These are phyloP conservation scores for Tulasnella sp. DNA, from an alignment of 768 basidiomycete genomes.

Conservation along the genomic window DNA sequence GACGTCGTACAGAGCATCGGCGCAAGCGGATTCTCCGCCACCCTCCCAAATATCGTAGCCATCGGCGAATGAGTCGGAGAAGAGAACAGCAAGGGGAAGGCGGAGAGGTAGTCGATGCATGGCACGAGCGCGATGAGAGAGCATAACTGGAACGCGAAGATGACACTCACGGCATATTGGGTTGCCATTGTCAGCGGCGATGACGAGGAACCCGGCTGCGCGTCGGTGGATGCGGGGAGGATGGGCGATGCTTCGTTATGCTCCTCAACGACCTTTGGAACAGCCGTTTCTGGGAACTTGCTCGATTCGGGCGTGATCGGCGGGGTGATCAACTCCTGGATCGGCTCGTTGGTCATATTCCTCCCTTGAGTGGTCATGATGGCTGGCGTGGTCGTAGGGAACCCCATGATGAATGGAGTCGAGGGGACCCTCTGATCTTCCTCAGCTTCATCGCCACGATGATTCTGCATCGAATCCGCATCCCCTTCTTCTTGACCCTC, in stretches of 20 bases:
- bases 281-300: constrained; percentile 7
- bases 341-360: not conserved
- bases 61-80: constrained; percentile 3
- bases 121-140: constrained; percentile 16
- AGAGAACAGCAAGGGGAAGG: not conserved
- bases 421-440: not conserved
- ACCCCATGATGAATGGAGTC: not conserved
- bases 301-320: constrained; percentile 12
- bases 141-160: constrained; percentile 1
- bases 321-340: constrained; percentile 6
- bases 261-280: not conserved
- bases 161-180: constrained; percentile 14
- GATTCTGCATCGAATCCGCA: not conserved
- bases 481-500: not conserved
- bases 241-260: not conserved
- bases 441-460: not conserved
- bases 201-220: not conserved
- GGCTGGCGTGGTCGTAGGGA: not conserved
- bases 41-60: constrained; percentile 1
- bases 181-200: not conserved
- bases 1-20: constrained; percentile 9
- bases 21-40: not conserved
- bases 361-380: not conserved
- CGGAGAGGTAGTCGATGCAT: constrained; percentile 5
- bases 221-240: not conserved